Evolutionary conservation across 2,329 filamentous ascomycete genomes (phyloP).

Genomic region (Aspergillus nomiae): DNA sequence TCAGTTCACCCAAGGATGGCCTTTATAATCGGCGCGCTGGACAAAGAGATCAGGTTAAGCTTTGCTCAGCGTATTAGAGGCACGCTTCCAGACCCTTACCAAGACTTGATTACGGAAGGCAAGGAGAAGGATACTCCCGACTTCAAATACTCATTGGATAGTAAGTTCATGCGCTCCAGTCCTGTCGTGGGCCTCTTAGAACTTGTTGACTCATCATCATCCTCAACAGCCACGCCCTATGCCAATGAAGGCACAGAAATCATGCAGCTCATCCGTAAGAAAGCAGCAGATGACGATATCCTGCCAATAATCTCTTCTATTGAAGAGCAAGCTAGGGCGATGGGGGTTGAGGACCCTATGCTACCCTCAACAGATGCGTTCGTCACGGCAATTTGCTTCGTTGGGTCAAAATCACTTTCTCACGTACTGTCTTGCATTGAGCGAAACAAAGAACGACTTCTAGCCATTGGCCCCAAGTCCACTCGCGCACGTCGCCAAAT

Average conservation of each 20-base stretch:
- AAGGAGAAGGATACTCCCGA: slow-evolving; percentile 96
- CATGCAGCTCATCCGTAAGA: slow-evolving; percentile 75
- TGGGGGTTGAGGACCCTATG: slow-evolving; percentile 70
- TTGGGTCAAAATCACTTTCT: slow-evolving; percentile 93
- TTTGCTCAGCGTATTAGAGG: slow-evolving; percentile 96
- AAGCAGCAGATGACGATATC: slow-evolving; percentile 84
- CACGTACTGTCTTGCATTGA: slow-evolving; percentile 96
- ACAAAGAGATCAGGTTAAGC: slow-evolving; percentile 95
- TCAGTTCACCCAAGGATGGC: slow-evolving; percentile 85
- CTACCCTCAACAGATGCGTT: slow-evolving; percentile 91
- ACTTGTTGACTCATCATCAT: background rate
- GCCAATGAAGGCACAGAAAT: slow-evolving; percentile 82
- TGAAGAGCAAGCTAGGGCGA: slow-evolving; percentile 72
- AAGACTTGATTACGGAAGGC: slow-evolving; percentile 75
- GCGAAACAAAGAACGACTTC: slow-evolving; percentile 83
- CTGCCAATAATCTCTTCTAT: slow-evolving; percentile 78
- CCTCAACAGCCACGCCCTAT: slow-evolving; percentile 69
- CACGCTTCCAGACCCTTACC: slow-evolving; percentile 82
- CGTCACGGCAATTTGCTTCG: slow-evolving; percentile 87
- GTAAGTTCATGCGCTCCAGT: slow-evolving; percentile 51
- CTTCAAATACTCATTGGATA: slow-evolving; percentile 81
- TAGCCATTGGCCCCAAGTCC: slow-evolving; percentile 74
- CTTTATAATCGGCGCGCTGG: slow-evolving; percentile 85
- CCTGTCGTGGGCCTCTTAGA: background rate
- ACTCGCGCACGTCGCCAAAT: slow-evolving; percentile 82